Percentiles rank a stretch among this genome's conserved stretches.
These are phyloP conservation scores for Heliocybe sulcata DNA, from an alignment of 1,284 basidiomycete species.

Conservation along the genomic window DNA sequence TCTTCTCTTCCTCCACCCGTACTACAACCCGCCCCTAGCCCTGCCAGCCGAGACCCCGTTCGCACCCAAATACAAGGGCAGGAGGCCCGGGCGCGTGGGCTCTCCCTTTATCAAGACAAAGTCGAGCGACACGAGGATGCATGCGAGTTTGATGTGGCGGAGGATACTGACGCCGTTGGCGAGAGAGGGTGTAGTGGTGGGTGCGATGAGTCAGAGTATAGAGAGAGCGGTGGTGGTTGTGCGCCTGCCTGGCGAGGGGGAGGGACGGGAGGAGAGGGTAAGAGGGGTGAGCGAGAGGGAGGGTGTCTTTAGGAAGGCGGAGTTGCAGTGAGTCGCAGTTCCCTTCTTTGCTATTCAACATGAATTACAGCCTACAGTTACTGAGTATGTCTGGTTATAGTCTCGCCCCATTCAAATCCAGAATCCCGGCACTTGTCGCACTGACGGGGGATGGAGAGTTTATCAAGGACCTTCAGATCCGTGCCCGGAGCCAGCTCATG, in stretches of 20 bases:
- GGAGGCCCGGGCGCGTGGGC: neutral
- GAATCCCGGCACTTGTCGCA: slow-evolving; percentile 19
- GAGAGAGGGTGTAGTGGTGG: slow-evolving; percentile 10
- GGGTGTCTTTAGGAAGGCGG: slow-evolving; percentile 9
- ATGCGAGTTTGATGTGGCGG: slow-evolving; percentile 7
- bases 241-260: slow-evolving; percentile 5
- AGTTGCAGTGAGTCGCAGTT: slow-evolving; percentile 9
- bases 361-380: neutral
- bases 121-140: slow-evolving; percentile 5
- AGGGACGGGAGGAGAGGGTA: slow-evolving; percentile 1
- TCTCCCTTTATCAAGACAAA: neutral
- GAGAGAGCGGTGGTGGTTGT: slow-evolving; percentile 15
- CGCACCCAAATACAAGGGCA: neutral
- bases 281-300: neutral
- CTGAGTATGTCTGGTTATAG: slow-evolving; percentile 8
- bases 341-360: neutral
- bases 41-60: slow-evolving; percentile 6
- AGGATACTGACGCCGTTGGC: slow-evolving; percentile 9
- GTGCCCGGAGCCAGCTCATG: slow-evolving; percentile 14
- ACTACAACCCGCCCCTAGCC: slow-evolving; percentile 5
- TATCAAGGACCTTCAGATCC: slow-evolving; percentile 11
- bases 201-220: slow-evolving; percentile 6
- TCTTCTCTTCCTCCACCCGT: slow-evolving; percentile 17
- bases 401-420: slow-evolving; percentile 15
- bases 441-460: slow-evolving; percentile 22